Base-by-base conservation (phyloP, 2,329 filamentous ascomycete genomes). In the Ceratocystiopsis minuta region DNA sequence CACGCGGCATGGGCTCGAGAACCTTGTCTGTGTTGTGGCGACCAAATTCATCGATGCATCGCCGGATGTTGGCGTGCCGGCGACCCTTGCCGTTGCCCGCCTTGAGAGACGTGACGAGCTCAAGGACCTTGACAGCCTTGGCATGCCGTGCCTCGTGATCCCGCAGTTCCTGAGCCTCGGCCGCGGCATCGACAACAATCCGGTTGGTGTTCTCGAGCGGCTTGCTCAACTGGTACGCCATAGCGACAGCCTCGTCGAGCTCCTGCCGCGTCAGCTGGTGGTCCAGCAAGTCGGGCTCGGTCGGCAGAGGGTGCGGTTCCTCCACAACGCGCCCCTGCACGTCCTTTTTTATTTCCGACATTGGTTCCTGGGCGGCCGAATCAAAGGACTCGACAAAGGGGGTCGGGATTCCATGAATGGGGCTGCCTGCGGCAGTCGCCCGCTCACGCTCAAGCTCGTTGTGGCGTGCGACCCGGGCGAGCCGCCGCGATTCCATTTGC, bases 31-130 rank as follows among this genome's bases (percentile, higher is more conserved):
- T 98, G 51, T 80, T 75, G 66, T 98, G 90, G 39, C 90, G 77
- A 39, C 90, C 90, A 54, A 98, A 95, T 3, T 75, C 78, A 46
- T 87, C 73, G 50, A 98, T 72, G 58, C 87, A 92, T 47, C 85
- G 78, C 51, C 78, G 71, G 51, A 88, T 79, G 56, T 95, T 95
- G 55, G 82, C 75, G 51, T 86, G 78, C 51, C 78, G 76, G 41
- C 75, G 73, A 54, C 94, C 84, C 59, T 80, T 80, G 50, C 73
- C 77, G 58, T 74, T 88, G 52, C 76, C 79, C 53, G 92, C 86
- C 35, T 71, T 69, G 42, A 98, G 64, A 36, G 74, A 71, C 1
- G 84, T 72, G 57, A 98, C 95, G 43, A 87, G 78, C 49, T 68
- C 64, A 48, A 98, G 67, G 11, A 86, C 90, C 50, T 80, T 75